Base-by-base conservation (phyloP, 257 asterid genomes). In the Striga asiatica region DNA sequence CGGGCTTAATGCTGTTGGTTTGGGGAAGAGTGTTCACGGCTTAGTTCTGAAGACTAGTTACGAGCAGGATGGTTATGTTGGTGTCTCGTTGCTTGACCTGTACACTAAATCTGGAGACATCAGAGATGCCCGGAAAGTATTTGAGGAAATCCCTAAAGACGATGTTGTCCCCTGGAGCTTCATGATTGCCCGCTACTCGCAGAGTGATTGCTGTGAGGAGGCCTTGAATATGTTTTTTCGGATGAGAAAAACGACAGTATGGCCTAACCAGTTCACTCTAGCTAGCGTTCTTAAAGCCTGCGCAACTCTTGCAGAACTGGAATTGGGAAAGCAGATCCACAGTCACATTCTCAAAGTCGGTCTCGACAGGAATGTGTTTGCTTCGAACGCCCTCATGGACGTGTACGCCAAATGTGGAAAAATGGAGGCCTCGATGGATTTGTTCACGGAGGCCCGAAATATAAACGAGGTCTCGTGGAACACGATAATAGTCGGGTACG, bases 121-220 rank as follows among this genome's bases (percentile, higher is more conserved):
- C 28, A 76, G 70, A 10, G 91, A 71, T 55, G 96, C 98, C 54
- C 69, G 82, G 65, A 47, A 70, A 28, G 78, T 89, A 13, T 89
- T 89, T 66, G 82, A 84, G 68, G 92, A 83, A 54, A 80, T 81
- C 64, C 95, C 95, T 10, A 84, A 78, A 81, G 66, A 70, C 31
- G 80, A 81, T 39, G 89, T 89, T 47, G 84, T 89, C 63, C 91
- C 95, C 9, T 89, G 98, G 98, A 89, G 96, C 69, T 83, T 89
- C 77, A 86, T 89, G 94, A 89, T 89, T 60, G 76, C 98, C 2
- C 81, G 98, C 1, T 83, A 76, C 69, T 89, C 98, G 14, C 96
- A 89, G 66, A 76, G 83, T 78, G 81, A 70, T 47, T 68, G 24
- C 23, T 81, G 84, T 56, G 72, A 66, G 23, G 92, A 86, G 70